Evolutionary conservation across 2,329 filamentous ascomycete genomes (phyloP).

Genomic region (Trichothecium sympodiale): DNA sequence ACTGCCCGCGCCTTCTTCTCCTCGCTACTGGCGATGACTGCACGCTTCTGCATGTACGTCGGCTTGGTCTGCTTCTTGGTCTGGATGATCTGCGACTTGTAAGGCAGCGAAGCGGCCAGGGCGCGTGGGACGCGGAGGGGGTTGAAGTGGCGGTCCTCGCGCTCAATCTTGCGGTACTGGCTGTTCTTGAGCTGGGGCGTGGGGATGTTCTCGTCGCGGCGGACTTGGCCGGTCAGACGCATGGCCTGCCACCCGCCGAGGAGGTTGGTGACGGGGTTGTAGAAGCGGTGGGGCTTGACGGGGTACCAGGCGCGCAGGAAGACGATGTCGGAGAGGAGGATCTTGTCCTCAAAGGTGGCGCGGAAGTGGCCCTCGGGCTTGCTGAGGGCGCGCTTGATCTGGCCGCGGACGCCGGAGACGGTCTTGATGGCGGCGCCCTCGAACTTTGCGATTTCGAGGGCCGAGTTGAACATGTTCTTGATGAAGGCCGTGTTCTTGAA

Average conservation of each 20-base stretch:
- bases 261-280: constrained; percentile 91
- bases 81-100: constrained; percentile 78
- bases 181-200: constrained; percentile 78
- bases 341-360: constrained; percentile 97
- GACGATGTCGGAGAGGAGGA: constrained; percentile 91
- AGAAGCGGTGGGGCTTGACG: constrained; percentile 89
- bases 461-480: constrained; percentile 92
- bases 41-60: constrained; percentile 92
- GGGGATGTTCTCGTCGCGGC: constrained; percentile 60
- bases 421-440: constrained; percentile 94
- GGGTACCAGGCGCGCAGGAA: constrained; percentile 97
- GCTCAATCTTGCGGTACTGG: constrained; percentile 63
- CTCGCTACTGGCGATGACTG: constrained; percentile 74
- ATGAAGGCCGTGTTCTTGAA: constrained; percentile 99
- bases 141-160: constrained; percentile 65
- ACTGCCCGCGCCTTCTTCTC: constrained; percentile 82
- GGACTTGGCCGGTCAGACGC: constrained; percentile 88
- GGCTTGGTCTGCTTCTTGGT: constrained; percentile 69
- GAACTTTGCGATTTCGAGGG: constrained; percentile 94
- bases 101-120: constrained; percentile 75
- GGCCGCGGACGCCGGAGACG: constrained; percentile 86
- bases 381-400: constrained; percentile 90
- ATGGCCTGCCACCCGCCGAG: constrained; percentile 78
- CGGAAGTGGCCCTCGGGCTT: constrained; percentile 95
- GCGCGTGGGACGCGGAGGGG: constrained; percentile 65